These are phyloP conservation scores for Juncus inflexus DNA, from an alignment of 176 grass and related monocot genomes.

Conservation along the genomic window DNA sequence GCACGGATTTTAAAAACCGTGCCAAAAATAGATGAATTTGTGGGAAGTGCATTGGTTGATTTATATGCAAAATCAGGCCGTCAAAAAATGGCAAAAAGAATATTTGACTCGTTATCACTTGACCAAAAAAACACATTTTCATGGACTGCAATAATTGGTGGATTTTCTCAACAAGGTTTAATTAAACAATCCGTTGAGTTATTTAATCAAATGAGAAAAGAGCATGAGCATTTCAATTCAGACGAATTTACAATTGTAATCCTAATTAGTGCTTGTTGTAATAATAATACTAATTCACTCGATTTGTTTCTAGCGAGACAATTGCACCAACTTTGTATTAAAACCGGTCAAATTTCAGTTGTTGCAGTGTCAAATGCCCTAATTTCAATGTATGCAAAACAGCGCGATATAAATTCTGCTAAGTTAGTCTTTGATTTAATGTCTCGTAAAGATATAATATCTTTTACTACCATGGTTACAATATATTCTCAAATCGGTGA, in stretches of 20 bases:
- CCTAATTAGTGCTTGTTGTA: conserved; percentile 61
- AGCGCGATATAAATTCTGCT: conserved; percentile 46
- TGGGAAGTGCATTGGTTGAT: conserved; percentile 85
- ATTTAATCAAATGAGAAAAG: conserved; percentile 80
- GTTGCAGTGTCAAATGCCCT: conserved; percentile 75
- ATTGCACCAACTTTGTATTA: conserved; percentile 60
- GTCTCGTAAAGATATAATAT: conserved; percentile 65
- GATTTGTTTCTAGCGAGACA: conserved; percentile 61
- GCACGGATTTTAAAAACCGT: conserved; percentile 55
- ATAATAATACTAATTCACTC: conserved; percentile 35
- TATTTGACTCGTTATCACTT: conserved; percentile 40
- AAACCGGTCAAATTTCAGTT: conserved; percentile 50
- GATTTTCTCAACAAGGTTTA: conserved; percentile 54
- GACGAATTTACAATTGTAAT: conserved; percentile 71
- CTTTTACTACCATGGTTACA: conserved; percentile 97
- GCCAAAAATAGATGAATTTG: conserved; percentile 54
- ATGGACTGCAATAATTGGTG: conserved; percentile 83
- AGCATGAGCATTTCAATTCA: conserved; percentile 35
- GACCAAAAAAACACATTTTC: conserved; percentile 42
- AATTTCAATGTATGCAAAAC: conserved; percentile 82
- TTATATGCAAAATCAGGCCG: conserved; percentile 82
- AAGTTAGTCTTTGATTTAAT: conserved; percentile 75
- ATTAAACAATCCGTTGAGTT: conserved; percentile 63
- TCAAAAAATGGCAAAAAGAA: conserved; percentile 53
- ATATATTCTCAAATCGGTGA: conserved; percentile 76